Conservation (phyloP, 1,284 basidiomycete species). For the Pseudozyma hubeiensis region DNA sequence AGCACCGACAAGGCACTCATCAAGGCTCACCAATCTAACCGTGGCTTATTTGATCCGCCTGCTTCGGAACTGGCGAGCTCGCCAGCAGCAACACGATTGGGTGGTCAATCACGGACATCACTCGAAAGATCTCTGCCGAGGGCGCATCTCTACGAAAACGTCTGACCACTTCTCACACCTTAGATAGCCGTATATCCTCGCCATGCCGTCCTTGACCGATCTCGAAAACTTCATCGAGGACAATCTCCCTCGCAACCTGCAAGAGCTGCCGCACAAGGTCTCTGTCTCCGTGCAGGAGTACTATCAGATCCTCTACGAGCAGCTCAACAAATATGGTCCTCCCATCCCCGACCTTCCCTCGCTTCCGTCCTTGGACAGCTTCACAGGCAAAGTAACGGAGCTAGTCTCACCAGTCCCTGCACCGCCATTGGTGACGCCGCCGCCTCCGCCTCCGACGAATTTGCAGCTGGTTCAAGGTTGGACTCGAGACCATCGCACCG, state of each 20-base stretch:
- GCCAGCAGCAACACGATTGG: no score
- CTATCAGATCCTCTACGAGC: conserved; percentile 52
- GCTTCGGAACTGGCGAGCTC: no score
- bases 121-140: no score
- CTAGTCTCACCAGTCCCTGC: conserved; percentile 30
- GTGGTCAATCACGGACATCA: no score
- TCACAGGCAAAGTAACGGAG: conserved; percentile 37
- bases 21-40: no score
- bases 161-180: not conserved
- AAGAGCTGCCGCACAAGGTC: conserved; percentile 58
- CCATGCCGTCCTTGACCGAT: conserved; percentile 60
- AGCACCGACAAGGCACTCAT: no score
- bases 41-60: no score
- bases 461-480: conserved; percentile 24
- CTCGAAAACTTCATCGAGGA: conserved; percentile 62
- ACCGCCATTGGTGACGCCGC: conserved; percentile 29
- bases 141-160: no score
- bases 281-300: conserved; percentile 51
- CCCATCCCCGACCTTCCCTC: conserved; percentile 41
- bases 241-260: conserved; percentile 51
- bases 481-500: conserved; percentile 23
- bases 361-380: conserved; percentile 46
- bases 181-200: not conserved
- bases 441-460: conserved; percentile 48
- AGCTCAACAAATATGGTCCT: conserved; percentile 57